Evolutionary conservation across 164 flowering plant genomes (phyloP).

Genomic region (Tetracentron sinense): DNA sequence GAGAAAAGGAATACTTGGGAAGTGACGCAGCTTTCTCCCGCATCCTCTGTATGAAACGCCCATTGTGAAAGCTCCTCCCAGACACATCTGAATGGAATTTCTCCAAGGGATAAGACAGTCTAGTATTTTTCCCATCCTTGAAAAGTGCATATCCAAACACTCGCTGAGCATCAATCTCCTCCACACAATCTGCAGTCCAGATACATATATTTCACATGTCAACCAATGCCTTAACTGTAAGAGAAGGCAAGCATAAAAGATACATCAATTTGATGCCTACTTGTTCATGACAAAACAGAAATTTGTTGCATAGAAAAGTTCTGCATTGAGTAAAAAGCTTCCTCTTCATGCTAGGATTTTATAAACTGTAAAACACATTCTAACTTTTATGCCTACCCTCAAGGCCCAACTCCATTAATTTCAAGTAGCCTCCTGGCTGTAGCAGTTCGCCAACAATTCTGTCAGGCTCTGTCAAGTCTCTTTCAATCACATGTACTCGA

Average conservation of each 20-base stretch:
- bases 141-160: constrained; percentile 92
- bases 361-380: neutral
- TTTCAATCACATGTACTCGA: constrained; percentile 79
- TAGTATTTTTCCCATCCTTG: constrained; percentile 73
- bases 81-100: constrained; percentile 79
- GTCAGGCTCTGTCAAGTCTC: constrained; percentile 89
- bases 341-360: too few species aligned
- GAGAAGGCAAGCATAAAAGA: neutral
- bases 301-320: neutral
- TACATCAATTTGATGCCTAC: neutral
- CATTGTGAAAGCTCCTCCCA: constrained; percentile 96
- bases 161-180: constrained; percentile 84
- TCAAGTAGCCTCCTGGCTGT: constrained; percentile 96
- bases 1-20: constrained; percentile 52
- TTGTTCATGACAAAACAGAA: neutral
- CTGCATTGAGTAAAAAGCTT: neutral
- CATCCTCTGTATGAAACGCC: constrained; percentile 90
- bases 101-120: constrained; percentile 78
- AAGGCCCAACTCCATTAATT: constrained; percentile 79
- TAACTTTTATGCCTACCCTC: constrained; percentile 43
- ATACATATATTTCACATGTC: neutral
- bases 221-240: neutral
- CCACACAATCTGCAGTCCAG: constrained; percentile 72
- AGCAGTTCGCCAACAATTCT: constrained; percentile 92
- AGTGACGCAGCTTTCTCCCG: constrained; percentile 77